Conservation (phyloP, 345 rosid genomes). For the Anacardium occidentale region DNA sequence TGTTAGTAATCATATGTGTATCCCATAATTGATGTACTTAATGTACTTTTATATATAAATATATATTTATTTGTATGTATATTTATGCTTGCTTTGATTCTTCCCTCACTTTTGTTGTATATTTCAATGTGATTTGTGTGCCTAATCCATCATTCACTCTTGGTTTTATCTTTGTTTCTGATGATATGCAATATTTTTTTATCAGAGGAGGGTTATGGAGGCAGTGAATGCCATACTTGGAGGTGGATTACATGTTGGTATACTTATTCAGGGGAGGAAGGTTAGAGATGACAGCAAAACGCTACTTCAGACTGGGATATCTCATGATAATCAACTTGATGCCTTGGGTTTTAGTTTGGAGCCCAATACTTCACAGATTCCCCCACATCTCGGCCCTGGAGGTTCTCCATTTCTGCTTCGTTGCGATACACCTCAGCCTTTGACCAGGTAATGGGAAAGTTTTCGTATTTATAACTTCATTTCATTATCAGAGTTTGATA, state of each 20-base stretch:
- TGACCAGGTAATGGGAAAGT: conserved; percentile 49
- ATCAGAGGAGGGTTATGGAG: conserved; percentile 85
- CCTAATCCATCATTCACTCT: conserved; percentile 3
- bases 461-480: not conserved
- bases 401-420: conserved; percentile 41
- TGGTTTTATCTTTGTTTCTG: conserved; percentile 19
- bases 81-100: not conserved
- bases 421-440: conserved; percentile 47
- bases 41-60: no score
- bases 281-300: conserved; percentile 84
- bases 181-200: conserved; percentile 19
- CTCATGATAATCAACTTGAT: conserved; percentile 55
- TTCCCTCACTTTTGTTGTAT: not conserved
- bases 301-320: conserved; percentile 75
- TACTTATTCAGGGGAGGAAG: conserved; percentile 82
- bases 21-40: no score
- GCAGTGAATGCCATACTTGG: conserved; percentile 81
- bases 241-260: conserved; percentile 72
- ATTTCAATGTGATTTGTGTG: conserved; percentile 10
- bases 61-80: no score
- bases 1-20: not conserved
- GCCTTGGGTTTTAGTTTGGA: conserved; percentile 82
- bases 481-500: not conserved
- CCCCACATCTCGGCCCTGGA: conserved; percentile 38
- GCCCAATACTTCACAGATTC: conserved; percentile 56